Percentiles rank a stretch among this genome's conserved stretches.
phyloP scores from a whole-genome alignment of 768 basidiomycete genomes.

The Russula griseocarnosa region DNA sequence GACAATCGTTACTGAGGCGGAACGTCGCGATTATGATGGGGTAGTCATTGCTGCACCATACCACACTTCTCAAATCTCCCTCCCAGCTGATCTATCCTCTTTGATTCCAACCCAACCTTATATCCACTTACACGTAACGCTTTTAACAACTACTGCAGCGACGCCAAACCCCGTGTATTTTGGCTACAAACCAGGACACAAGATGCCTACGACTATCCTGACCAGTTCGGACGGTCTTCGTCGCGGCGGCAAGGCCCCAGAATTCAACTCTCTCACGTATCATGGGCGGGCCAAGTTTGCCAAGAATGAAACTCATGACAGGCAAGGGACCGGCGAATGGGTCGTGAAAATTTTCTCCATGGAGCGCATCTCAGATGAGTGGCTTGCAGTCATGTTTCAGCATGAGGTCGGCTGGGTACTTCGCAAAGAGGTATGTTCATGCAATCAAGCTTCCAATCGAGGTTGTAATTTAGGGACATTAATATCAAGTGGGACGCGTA shows the following conservation, averaged over 20 bases:
- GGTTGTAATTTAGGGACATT: slow-evolving; percentile 1
- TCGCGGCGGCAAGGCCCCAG: slow-evolving; percentile 55
- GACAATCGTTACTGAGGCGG: slow-evolving; percentile 48
- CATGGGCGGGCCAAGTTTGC: slow-evolving; percentile 40
- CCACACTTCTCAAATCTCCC: slow-evolving; percentile 57
- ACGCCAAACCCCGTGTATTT: slow-evolving; percentile 66
- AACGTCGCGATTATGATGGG: slow-evolving; percentile 52
- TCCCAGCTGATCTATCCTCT: slow-evolving; percentile 47
- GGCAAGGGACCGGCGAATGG: slow-evolving; percentile 43
- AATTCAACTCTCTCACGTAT: slow-evolving; percentile 86
- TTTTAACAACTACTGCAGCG: slow-evolving; percentile 72
- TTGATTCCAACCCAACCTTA: slow-evolving; percentile 70
- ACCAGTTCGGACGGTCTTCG: slow-evolving; percentile 65
- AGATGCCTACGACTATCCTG: slow-evolving; percentile 61
- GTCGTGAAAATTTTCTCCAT: slow-evolving; percentile 87
- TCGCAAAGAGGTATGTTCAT: slow-evolving; percentile 61
- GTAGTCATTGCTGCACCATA: slow-evolving; percentile 87
- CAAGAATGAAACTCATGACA: slow-evolving; percentile 37
- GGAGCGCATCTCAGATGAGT: slow-evolving; percentile 57
- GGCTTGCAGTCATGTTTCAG: slow-evolving; percentile 62
- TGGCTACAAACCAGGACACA: slow-evolving; percentile 41
- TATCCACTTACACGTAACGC: slow-evolving; percentile 82
- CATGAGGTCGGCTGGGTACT: slow-evolving; percentile 74
- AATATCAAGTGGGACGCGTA: slow-evolving; percentile 72
- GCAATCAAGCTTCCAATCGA: slow-evolving; percentile 8